Conservation (phyloP, 495 filamentous ascomycete species). For the Daldinia vernicosa region DNA sequence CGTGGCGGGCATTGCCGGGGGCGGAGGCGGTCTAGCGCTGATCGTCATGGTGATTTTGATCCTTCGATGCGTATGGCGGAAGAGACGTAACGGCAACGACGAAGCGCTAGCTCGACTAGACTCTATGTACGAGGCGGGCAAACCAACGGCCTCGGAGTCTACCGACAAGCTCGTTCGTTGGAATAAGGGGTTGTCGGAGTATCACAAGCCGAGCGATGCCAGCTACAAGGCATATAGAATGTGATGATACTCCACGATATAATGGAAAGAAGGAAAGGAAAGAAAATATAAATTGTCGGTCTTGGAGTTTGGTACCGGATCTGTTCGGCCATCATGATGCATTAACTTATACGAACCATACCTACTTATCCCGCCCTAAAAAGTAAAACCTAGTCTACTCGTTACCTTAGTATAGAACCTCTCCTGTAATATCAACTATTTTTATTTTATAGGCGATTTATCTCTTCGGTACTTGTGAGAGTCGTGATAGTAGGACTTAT, state of each 20-base stretch:
- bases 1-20: conserved; percentile 46
- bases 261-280: not conserved
- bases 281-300: conserved; percentile 15
- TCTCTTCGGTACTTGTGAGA: not conserved
- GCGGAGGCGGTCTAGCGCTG: conserved; percentile 33
- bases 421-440: conserved; percentile 12
- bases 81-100: conserved; percentile 41
- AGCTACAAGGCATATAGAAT: conserved; percentile 45
- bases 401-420: conserved; percentile 22
- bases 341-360: conserved; percentile 21
- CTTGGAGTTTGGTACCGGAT: conserved; percentile 25
- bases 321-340: conserved; percentile 5
- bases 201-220: conserved; percentile 33
- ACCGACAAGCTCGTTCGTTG: conserved; percentile 44
- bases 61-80: conserved; percentile 44
- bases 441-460: not conserved
- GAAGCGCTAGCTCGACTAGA: conserved; percentile 37
- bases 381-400: conserved; percentile 21
- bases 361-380: not conserved
- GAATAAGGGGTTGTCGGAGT: conserved; percentile 45
- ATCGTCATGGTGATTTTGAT: conserved; percentile 29
- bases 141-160: conserved; percentile 32
- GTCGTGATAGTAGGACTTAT: not conserved
- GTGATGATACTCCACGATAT: conserved; percentile 32
- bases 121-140: conserved; percentile 40